phyloP scores from a whole-genome alignment of 1,139 yeast genomes.

The Barnettozyma hawaiiensis region DNA sequence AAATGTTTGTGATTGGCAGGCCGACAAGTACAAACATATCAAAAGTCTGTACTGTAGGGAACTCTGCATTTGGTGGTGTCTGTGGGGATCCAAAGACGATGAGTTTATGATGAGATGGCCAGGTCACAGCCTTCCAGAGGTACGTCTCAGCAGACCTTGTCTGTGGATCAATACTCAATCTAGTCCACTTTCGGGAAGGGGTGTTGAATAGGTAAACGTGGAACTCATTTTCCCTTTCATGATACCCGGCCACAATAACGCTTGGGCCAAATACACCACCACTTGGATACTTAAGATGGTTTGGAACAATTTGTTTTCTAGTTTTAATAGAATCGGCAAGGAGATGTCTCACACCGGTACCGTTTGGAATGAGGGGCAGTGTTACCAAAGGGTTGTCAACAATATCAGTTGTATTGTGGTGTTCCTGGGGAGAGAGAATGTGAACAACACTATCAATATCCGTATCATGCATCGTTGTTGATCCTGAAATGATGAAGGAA shows the following conservation, averaged over 20 bases:
- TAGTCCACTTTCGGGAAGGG: constrained; percentile 61
- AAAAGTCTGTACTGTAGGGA: constrained; percentile 54
- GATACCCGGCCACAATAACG: constrained; percentile 53
- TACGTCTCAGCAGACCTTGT: constrained; percentile 41
- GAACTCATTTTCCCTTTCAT: constrained; percentile 33
- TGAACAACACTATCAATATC: constrained; percentile 13
- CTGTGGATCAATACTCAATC: constrained; percentile 37
- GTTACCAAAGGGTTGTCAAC: constrained; percentile 27
- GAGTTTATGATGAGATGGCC: constrained; percentile 73
- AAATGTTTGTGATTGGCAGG: constrained; percentile 58
- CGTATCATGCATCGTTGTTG: constrained; percentile 7
- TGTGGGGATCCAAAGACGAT: constrained; percentile 39
- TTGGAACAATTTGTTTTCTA: constrained; percentile 22
- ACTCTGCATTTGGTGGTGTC: constrained; percentile 40
- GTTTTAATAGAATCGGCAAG: constrained; percentile 13
- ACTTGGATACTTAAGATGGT: constrained; percentile 46
- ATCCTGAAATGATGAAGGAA: constrained; percentile 18
- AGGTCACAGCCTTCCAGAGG: constrained; percentile 62
- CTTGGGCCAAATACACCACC: constrained; percentile 63
- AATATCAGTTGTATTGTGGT: constrained; percentile 1
- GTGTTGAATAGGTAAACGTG: constrained; percentile 56
- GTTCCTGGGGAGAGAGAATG: constrained; percentile 14
- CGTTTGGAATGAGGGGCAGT: constrained; percentile 28
- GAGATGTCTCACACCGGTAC: constrained; percentile 29
- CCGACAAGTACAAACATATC: constrained; percentile 54